Percentiles rank a stretch among this genome's conserved stretches.
These are phyloP conservation scores for Thalassiosira delicatula DNA, from an alignment of 352 stramenopile species.

Conservation along the genomic window DNA sequence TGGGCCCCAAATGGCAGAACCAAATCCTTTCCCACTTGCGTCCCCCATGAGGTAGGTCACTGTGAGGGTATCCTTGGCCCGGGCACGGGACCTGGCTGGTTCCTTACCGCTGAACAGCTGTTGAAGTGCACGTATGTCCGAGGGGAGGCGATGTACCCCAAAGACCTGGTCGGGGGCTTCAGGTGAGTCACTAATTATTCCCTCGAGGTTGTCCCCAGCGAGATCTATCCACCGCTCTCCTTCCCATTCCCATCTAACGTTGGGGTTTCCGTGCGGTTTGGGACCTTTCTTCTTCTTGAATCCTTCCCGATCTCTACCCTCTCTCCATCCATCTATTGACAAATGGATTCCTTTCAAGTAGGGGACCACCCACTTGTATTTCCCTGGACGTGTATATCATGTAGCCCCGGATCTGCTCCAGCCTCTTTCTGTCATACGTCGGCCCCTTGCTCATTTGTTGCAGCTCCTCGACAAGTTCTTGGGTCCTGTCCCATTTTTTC, in stretches of 20 bases:
- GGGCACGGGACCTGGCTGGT: constrained; percentile 12
- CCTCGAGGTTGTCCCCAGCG: no score
- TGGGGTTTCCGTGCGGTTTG: no score
- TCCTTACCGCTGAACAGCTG: constrained; percentile 13
- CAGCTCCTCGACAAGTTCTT: background rate
- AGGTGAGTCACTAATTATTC: no score
- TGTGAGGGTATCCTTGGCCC: background rate
- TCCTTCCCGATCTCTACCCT: constrained; percentile 35
- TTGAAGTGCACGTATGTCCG: constrained; percentile 47
- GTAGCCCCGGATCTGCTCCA: background rate
- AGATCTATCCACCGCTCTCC: no score
- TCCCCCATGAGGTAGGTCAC: constrained; percentile 57
- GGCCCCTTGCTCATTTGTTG: background rate
- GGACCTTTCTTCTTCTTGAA: no score
- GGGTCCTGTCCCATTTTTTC: background rate
- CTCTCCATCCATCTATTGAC: constrained; percentile 61
- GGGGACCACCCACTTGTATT: constrained; percentile 46
- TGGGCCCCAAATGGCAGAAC: background rate
- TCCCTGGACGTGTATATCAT: background rate
- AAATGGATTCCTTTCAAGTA: constrained; percentile 70
- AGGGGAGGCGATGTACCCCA: constrained; percentile 30
- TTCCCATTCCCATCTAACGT: no score
- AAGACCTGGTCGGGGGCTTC: constrained; percentile 1
- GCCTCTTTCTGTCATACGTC: background rate
- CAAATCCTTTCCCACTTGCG: constrained; percentile 46